Percentiles rank a stretch among this genome's conserved stretches.
Conservation (phyloP, 495 filamentous ascomycete species). For the Copromyces sp. region DNA sequence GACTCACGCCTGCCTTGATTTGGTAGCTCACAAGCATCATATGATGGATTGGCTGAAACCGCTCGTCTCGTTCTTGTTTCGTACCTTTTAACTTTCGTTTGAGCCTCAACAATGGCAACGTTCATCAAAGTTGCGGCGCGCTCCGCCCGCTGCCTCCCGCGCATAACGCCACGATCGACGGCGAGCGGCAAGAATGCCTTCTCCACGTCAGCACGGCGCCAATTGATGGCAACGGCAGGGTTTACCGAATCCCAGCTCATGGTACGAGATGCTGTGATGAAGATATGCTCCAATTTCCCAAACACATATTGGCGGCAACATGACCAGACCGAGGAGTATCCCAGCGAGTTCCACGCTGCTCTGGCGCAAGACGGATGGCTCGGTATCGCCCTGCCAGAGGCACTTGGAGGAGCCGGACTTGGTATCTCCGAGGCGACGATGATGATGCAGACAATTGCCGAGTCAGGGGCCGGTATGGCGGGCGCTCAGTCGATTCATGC, state of each 20-base stretch:
- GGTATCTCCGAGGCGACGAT: constrained; percentile 76
- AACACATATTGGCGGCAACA: constrained; percentile 59
- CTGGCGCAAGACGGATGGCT: constrained; percentile 76
- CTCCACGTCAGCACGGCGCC: constrained; percentile 15
- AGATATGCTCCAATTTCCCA: constrained; percentile 57
- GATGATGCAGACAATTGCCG: constrained; percentile 76
- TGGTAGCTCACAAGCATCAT: neutral
- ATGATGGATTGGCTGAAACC: neutral
- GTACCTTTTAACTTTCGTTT: neutral
- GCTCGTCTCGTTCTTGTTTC: neutral
- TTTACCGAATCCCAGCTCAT: constrained; percentile 63
- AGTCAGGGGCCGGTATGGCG: constrained; percentile 67
- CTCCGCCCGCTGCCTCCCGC: neutral
- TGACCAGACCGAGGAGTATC: constrained; percentile 58
- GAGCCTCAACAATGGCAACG: neutral
- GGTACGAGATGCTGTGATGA: constrained; percentile 58
- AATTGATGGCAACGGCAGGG: constrained; percentile 59
- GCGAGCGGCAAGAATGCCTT: constrained; percentile 5
- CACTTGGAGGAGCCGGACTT: constrained; percentile 60
- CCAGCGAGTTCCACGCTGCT: constrained; percentile 61
- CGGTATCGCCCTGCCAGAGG: constrained; percentile 65
- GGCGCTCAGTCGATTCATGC: constrained; percentile 71
- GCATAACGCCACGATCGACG: neutral
- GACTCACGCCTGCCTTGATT: neutral
- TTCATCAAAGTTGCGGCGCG: neutral